Percentiles rank a stretch among this genome's conserved stretches.
Conservation (phyloP, 768 basidiomycete genomes). For the Mycena polygramma region DNA sequence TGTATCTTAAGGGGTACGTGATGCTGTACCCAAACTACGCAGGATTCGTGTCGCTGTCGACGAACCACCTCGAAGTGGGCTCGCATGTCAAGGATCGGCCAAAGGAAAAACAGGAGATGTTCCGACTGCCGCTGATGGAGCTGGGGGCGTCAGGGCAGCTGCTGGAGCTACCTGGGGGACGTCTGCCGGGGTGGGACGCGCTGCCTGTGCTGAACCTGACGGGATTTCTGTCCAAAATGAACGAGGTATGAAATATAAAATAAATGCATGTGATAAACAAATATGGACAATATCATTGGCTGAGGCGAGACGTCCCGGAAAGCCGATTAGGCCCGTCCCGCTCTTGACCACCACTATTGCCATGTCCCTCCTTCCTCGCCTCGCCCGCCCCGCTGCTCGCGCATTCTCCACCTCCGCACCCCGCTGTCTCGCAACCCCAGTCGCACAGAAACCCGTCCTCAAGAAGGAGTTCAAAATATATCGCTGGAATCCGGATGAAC, state of each 20-base stretch:
- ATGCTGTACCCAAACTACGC: constrained; percentile 93
- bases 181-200: constrained; percentile 63
- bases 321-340: neutral
- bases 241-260: neutral
- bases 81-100: constrained; percentile 79
- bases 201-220: constrained; percentile 82
- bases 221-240: constrained; percentile 46
- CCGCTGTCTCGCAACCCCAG: constrained; percentile 38
- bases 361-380: constrained; percentile 35
- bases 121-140: constrained; percentile 78
- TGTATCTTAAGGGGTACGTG: constrained; percentile 83
- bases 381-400: constrained; percentile 27
- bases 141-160: constrained; percentile 55
- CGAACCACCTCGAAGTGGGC: constrained; percentile 91
- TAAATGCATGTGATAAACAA: neutral
- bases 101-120: constrained; percentile 71
- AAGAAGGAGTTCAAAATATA: constrained; percentile 99
- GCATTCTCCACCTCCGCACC: constrained; percentile 39
- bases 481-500: constrained; percentile 99
- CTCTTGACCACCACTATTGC: constrained; percentile 7
- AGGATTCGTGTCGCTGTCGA: constrained; percentile 80
- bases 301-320: too few species aligned
- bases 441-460: constrained; percentile 70
- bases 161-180: constrained; percentile 69
- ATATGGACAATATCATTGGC: constrained; percentile 1